Evolutionary conservation across 1,139 yeast genomes (phyloP).

Genomic region (Taiozyma onychis): DNA sequence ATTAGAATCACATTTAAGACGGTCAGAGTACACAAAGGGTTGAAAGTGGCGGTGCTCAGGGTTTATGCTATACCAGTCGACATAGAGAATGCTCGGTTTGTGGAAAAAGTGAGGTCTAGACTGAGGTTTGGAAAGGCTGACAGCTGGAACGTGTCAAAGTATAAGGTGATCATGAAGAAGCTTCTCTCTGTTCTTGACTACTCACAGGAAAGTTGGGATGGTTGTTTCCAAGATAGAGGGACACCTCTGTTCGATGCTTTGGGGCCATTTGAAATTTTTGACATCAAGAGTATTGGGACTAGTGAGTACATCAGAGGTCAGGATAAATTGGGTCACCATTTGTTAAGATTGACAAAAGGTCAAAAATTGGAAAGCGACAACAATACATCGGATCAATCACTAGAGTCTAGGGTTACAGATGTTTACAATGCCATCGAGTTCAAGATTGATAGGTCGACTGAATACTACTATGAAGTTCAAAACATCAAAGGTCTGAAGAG

Average conservation of each 20-base stretch:
- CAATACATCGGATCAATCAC: background rate
- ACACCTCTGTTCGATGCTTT: constrained; percentile 13
- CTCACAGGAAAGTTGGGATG: constrained; percentile 21
- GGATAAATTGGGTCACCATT: constrained; percentile 8
- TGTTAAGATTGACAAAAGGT: constrained; percentile 7
- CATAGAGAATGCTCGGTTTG: constrained; percentile 30
- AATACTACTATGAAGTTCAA: constrained; percentile 18
- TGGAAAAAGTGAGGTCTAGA: constrained; percentile 31
- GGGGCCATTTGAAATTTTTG: constrained; percentile 5
- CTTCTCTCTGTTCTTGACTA: constrained; percentile 37
- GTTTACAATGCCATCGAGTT: constrained; percentile 17
- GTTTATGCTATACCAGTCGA: constrained; percentile 47
- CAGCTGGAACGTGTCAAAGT: constrained; percentile 28
- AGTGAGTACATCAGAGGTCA: constrained; percentile 2
- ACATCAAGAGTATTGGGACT: constrained; percentile 11
- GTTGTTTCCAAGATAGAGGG: background rate
- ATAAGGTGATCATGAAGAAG: constrained; percentile 29
- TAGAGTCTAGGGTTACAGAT: constrained; percentile 23
- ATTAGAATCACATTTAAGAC: constrained; percentile 40
- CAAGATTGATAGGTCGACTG: constrained; percentile 15
- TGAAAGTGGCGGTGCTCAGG: constrained; percentile 29
- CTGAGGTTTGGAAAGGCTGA: constrained; percentile 26
- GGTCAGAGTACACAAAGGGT: constrained; percentile 4
- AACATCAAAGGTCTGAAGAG: constrained; percentile 46
- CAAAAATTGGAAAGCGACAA: constrained; percentile 7